These are phyloP conservation scores for Hypoxylon sp. DNA, from an alignment of 2,329 filamentous ascomycete species.

Conservation along the genomic window DNA sequence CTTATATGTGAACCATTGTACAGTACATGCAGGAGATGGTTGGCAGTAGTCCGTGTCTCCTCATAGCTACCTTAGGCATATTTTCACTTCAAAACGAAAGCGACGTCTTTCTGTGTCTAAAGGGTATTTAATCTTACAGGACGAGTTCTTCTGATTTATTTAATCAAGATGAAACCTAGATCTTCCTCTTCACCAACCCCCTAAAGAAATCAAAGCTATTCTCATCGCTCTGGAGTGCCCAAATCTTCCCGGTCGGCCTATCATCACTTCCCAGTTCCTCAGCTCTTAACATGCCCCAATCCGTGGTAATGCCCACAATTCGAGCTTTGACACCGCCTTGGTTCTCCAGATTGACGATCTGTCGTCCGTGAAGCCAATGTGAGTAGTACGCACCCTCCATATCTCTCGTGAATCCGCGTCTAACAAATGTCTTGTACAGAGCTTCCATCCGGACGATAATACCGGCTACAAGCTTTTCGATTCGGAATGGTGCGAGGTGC, in stretches of 20 bases:
- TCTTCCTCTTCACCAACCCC: conserved; percentile 83
- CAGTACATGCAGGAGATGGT: no score
- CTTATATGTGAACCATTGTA: no score
- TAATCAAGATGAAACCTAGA: no score
- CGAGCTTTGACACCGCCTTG: conserved; percentile 78
- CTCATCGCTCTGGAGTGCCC: conserved; percentile 91
- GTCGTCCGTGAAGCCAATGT: conserved; percentile 85
- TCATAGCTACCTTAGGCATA: no score
- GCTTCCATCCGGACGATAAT: conserved; percentile 81
- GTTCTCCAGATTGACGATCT: conserved; percentile 77
- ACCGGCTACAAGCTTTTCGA: conserved; percentile 83
- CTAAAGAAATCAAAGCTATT: conserved; percentile 99
- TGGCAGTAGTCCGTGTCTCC: no score
- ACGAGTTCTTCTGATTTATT: no score
- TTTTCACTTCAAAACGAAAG: no score
- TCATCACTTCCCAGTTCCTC: conserved; percentile 83
- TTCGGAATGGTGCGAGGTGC: conserved; percentile 64
- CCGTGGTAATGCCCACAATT: conserved; percentile 87
- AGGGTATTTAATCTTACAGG: no score
- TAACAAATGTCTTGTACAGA: conserved; percentile 78
- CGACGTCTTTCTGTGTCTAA: no score
- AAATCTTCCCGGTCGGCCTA: conserved; percentile 76
- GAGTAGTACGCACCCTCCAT: conserved; percentile 82
- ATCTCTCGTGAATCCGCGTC: conserved; percentile 74
- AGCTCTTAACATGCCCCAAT: conserved; percentile 87